These are phyloP conservation scores for Pseudonectria buxi DNA, from an alignment of 2,329 filamentous ascomycete genomes.

Conservation along the genomic window DNA sequence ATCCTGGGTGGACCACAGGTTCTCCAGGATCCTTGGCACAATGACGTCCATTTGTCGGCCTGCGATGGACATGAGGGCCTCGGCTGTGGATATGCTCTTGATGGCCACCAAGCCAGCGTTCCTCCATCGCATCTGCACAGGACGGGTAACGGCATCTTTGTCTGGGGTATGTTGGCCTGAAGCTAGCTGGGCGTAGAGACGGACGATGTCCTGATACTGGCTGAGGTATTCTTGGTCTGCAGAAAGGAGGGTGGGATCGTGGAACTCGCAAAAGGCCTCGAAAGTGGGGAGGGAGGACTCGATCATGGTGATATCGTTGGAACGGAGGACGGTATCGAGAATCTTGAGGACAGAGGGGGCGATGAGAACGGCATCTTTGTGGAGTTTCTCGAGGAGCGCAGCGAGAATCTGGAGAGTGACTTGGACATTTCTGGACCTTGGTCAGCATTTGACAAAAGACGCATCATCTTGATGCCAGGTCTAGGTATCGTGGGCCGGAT, in stretches of 20 bases:
- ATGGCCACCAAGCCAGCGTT: constrained; percentile 70
- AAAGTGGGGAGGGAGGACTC: constrained; percentile 85
- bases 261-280: constrained; percentile 79
- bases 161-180: constrained; percentile 50
- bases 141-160: constrained; percentile 56
- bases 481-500: constrained; percentile 6
- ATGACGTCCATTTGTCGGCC: constrained; percentile 71
- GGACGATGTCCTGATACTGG: constrained; percentile 77
- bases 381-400: constrained; percentile 86
- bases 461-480: neutral
- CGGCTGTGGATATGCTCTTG: constrained; percentile 71
- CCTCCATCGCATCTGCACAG: constrained; percentile 72
- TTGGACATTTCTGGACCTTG: constrained; percentile 66
- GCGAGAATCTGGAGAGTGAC: constrained; percentile 90
- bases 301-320: constrained; percentile 84
- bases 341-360: constrained; percentile 79
- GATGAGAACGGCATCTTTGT: constrained; percentile 84
- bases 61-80: constrained; percentile 67
- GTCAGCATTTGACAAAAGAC: constrained; percentile 1
- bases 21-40: constrained; percentile 79
- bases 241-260: constrained; percentile 77
- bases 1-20: constrained; percentile 70
- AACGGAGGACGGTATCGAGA: constrained; percentile 73
- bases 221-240: constrained; percentile 77
- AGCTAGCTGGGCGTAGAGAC: constrained; percentile 72